These are phyloP conservation scores for Paspalum vaginatum DNA, from an alignment of 176 grass and related monocot species.

Conservation along the genomic window DNA sequence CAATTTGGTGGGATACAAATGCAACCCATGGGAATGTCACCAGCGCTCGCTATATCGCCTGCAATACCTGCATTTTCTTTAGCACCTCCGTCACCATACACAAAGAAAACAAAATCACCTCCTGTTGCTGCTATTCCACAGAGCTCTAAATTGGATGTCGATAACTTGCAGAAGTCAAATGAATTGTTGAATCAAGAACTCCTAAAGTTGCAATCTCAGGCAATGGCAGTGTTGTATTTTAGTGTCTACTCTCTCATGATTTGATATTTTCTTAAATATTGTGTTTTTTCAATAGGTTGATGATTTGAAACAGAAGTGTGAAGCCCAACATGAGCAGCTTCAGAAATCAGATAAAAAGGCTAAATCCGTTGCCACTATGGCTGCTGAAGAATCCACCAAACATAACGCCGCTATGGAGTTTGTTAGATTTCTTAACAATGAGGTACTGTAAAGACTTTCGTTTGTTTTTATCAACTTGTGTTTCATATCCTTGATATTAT, in stretches of 20 bases:
- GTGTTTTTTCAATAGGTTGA: slow-evolving; percentile 44
- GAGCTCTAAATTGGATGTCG: slow-evolving; percentile 47
- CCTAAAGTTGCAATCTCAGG: slow-evolving; percentile 65
- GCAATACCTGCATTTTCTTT: slow-evolving; percentile 33
- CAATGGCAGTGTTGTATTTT: background rate
- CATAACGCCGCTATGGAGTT: slow-evolving; percentile 52
- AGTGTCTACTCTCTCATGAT: slow-evolving; percentile 19
- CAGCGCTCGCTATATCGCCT: slow-evolving; percentile 32
- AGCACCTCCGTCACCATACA: slow-evolving; percentile 54
- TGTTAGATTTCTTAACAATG: slow-evolving; percentile 58
- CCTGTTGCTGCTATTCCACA: slow-evolving; percentile 43
- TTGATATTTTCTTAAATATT: slow-evolving; percentile 23
- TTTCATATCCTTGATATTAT: slow-evolving; percentile 14
- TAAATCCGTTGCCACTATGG: slow-evolving; percentile 41
- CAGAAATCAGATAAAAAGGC: slow-evolving; percentile 55
- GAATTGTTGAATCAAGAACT: slow-evolving; percentile 69
- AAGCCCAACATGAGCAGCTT: slow-evolving; percentile 54
- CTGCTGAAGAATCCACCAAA: slow-evolving; percentile 55
- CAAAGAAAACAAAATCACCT: slow-evolving; percentile 58
- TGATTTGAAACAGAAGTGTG: slow-evolving; percentile 60
- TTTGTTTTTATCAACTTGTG: background rate
- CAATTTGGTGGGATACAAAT: slow-evolving; percentile 63
- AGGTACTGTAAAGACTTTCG: slow-evolving; percentile 41
- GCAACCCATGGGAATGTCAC: slow-evolving; percentile 71
- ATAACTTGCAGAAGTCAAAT: slow-evolving; percentile 59